Base-by-base conservation (phyloP, 1,139 yeast genomes). In the Pneumocystis carinii region DNA sequence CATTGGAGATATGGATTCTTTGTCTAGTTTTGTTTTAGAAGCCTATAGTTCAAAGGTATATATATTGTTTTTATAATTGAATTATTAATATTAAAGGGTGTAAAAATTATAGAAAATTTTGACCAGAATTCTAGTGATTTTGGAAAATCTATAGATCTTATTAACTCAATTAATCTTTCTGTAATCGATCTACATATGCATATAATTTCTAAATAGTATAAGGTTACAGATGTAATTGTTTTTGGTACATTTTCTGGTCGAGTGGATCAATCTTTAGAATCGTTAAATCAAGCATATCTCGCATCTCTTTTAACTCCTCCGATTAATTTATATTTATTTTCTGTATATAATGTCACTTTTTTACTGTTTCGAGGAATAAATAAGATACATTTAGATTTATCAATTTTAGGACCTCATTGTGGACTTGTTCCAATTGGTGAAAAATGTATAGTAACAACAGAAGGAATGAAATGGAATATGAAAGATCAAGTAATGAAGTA, bases 61-160 rank as follows among this genome's bases (percentile, higher is more conserved):
- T 48, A 48, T 1, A 24, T 12, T 1, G 10, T 24, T 57, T 12
- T 12, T 57, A 12, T 57, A 37, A 12, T 29, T 57, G 1, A 37
- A 19, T 19, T 19, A 29, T 57, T 39, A 17, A 37, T 19, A 19
- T 37, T 37, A 57, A 57, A 57, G 59, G 59, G 59, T 27, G 29
- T 39, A 37, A 37, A 57, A 57, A 39, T 57, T 19, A 57, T 37
- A 39, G 10, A 57, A 57, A 19, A 27, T 24, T 10, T 5, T 19
- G 59, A 57, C 29, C 17, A 57, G 27, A 39, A 27, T 57, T 57
- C 42, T 37, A 57, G 17, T 57, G 59, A 57, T 29, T 57, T 57
- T 24, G 59, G 29, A 37, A 57, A 57, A 24, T 37, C 32, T 57
- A 37, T 57, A 7, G 8, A 37, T 37, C 29, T 37, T 37, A 29